Evolutionary conservation across 345 rosid genomes (phyloP), one percentile per base, ranked within the genome.

Genomic region (Euphorbia lathyris): DNA sequence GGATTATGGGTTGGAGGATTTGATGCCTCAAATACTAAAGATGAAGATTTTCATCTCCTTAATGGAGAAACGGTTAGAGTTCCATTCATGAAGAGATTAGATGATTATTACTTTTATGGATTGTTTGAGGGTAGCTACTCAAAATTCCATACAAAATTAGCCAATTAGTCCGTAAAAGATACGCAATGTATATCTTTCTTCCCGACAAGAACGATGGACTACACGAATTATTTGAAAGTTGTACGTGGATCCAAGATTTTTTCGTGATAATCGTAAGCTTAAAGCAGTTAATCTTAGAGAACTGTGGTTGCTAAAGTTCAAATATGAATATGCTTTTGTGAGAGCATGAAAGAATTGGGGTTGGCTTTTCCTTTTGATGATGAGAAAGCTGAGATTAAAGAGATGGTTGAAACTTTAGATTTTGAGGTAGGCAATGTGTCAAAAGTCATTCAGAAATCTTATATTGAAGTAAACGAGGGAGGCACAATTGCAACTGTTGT

Each of bases 41-140:
- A 23, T 27, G n/a, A 42, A 63, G 30, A 38, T 9, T 63, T 63
- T 16, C 55, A 64, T 26, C 68, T 43, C 26, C 63, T 73, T 17
- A 26, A 65, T 12, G 77, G 81, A 8, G 10, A 22, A 48, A 26
- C 26, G 10, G 48, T 63, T 48, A 56, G 26, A 30, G 74, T 60
- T 20, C 78, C 78, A 4, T 69, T 65, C 56, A 70, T 74, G 78
- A 45, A 30, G 9, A 20, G 65, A 25, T 13, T 4, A 3, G 0
- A 19, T 1, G 19, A 7, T 20, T 11, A 17, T 8, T 22, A 52
- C 9, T 48, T 52, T 12, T 38, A 63, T 19, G 68, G 63, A 63
- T 38, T 27, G 16, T 72, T 72, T 34, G 42, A 53, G 1, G 75
- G 69, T 26, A 71, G 27, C 53, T 71, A 7, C 38, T 34, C 38